phyloP scores from a whole-genome alignment of 139 green algal genomes.

The Parachlorella kessleri region DNA sequence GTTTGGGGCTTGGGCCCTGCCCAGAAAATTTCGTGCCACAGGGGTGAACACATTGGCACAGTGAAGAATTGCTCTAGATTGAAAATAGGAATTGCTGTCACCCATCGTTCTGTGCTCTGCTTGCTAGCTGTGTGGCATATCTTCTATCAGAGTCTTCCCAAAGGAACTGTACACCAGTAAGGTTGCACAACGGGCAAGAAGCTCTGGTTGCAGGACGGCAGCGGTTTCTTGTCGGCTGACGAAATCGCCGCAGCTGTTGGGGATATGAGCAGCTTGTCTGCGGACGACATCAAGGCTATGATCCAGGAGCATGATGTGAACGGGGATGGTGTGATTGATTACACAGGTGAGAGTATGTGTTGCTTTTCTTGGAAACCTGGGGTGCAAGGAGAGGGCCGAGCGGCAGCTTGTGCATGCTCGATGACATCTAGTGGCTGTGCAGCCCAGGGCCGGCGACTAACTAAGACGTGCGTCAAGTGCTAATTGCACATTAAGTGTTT shows the following conservation, averaged over 20 bases:
- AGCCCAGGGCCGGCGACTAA: too few species aligned
- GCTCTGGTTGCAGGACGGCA: conserved; percentile 18
- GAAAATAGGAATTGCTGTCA: background rate
- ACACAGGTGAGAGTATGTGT: conserved; percentile 27
- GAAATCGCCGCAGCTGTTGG: conserved; percentile 23
- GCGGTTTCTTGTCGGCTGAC: conserved; percentile 13
- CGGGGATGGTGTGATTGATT: conserved; percentile 51
- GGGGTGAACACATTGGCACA: background rate
- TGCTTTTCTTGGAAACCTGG: too few species aligned
- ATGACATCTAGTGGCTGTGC: too few species aligned
- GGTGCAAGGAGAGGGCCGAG: too few species aligned
- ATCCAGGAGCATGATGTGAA: conserved; percentile 44
- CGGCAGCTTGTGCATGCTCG: too few species aligned
- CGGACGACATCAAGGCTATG: conserved; percentile 27
- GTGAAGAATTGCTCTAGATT: background rate
- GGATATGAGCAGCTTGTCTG: conserved; percentile 6
- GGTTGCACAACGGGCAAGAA: too few species aligned
- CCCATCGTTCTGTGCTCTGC: background rate
- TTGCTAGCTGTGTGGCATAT: background rate
- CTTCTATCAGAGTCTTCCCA: background rate
- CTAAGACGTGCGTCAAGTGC: too few species aligned
- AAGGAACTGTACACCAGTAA: too few species aligned
- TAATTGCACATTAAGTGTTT: too few species aligned
- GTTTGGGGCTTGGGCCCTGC: too few species aligned
- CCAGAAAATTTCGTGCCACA: background rate